Conservation (phyloP, 345 rosid species). For the Salix brachista region DNA sequence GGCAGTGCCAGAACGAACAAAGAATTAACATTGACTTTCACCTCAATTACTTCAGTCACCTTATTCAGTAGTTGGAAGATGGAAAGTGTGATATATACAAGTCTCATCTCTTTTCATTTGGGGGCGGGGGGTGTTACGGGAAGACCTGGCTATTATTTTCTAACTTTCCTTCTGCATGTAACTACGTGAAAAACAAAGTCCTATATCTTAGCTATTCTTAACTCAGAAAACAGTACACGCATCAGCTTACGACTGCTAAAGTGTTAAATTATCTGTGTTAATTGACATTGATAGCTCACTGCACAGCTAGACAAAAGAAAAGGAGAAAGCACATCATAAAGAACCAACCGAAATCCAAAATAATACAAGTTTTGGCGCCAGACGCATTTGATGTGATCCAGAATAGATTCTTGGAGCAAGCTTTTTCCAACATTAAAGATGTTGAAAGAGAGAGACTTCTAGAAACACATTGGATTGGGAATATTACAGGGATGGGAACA, state of each 20-base stretch:
- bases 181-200: background rate
- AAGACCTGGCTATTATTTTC: background rate
- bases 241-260: background rate
- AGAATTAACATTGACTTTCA: background rate
- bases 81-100: background rate
- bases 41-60: background rate
- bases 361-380: no score
- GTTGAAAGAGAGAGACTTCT: no score
- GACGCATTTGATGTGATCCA: no score
- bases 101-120: background rate
- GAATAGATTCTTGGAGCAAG: no score
- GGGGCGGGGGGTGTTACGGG: background rate
- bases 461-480: no score
- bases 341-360: background rate
- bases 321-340: background rate
- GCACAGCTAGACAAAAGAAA: background rate
- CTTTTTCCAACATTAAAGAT: no score
- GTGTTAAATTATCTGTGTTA: background rate
- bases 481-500: no score
- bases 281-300: conserved; percentile 1
- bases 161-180: background rate
- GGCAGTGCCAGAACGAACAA: background rate
- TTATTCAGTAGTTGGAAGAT: background rate
- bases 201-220: background rate
- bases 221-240: background rate